Evolutionary conservation across 2,329 filamentous ascomycete species (phyloP).

Genomic region (Gnomoniopsis sp.): DNA sequence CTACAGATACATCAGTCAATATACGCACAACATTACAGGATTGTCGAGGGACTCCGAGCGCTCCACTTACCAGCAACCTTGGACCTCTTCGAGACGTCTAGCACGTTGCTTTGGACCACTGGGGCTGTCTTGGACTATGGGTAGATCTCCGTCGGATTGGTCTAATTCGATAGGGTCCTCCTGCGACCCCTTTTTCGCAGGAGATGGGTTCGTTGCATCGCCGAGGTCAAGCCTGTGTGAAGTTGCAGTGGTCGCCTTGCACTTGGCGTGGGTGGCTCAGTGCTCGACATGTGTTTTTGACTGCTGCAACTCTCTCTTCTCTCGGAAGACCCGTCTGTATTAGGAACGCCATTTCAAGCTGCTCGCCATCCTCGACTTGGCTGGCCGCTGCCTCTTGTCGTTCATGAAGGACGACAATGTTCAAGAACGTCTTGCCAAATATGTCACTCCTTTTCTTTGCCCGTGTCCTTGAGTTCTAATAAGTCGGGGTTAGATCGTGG

Average conservation of each 20-base stretch:
- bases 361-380: not conserved
- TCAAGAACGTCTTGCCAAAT: constrained; percentile 1
- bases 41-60: no score
- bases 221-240: not conserved
- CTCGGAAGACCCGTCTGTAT: not conserved
- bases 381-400: not conserved
- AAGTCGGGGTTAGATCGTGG: not conserved
- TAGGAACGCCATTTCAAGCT: not conserved
- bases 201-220: not conserved
- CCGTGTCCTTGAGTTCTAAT: not conserved
- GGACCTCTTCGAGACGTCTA: no score
- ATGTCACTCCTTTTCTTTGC: not conserved
- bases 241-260: not conserved
- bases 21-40: no score
- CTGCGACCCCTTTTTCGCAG: not conserved
- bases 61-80: not conserved
- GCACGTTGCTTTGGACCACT: no score
- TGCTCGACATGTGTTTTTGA: not conserved
- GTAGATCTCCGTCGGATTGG: not conserved
- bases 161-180: not conserved
- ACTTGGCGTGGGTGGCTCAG: not conserved
- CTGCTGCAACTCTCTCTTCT: not conserved
- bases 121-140: not conserved
- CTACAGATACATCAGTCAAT: not conserved
- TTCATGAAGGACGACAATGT: not conserved